Base-by-base conservation (phyloP, 148 eudicot species). In the Arctostaphylos glauca region DNA sequence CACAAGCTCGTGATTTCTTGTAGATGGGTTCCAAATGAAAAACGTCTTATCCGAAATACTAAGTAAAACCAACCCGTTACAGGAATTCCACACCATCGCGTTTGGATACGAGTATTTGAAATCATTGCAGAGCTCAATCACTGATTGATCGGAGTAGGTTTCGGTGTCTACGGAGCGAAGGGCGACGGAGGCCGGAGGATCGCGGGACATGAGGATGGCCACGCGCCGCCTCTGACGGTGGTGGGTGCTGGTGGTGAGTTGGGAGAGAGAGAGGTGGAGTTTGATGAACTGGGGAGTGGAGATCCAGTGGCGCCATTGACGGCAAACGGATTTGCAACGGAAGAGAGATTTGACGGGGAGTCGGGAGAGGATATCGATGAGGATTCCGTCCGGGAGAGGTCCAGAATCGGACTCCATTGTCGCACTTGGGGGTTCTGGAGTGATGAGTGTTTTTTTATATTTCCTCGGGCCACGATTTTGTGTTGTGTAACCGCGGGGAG, bases 281-380 rank as follows among this genome's bases (percentile, higher is more conserved):
- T 5, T 15, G 48, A 41, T 43, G 47, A 43, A 38, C 7, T 70
- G 48, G 47, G 74, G 48, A 5, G 44, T 12, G 72, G 74, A 70
- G 48, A 70, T 41, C 47, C 19, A 70, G 47, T 41, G 47, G 74
- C 19, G 47, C 16, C 31, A 70, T 70, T 41, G 19, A 5, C 19
- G 38, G 74, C n/a, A 70, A 19, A 70, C 48, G 74, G 47, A 43
- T 43, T 70, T 70, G 74, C 16, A 70, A 44, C 74, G 74, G 47
- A 25, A 41, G 74, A 70, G 48, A 41, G 74, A 41, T 70, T 70
- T 70, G 49, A 6, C 9, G 9, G 74, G 74, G 46, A 70, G 48
- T 13, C 74, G 46, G 3, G 74, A 70, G 74, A 70, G 48, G 74
- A 70, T 43, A 48, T 70, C 48, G 21, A 70, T 48, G 74, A 70